These are phyloP conservation scores for Mortierella hygrophila DNA, from an alignment of 192 early-diverging fungal genomes.

Conservation along the genomic window DNA sequence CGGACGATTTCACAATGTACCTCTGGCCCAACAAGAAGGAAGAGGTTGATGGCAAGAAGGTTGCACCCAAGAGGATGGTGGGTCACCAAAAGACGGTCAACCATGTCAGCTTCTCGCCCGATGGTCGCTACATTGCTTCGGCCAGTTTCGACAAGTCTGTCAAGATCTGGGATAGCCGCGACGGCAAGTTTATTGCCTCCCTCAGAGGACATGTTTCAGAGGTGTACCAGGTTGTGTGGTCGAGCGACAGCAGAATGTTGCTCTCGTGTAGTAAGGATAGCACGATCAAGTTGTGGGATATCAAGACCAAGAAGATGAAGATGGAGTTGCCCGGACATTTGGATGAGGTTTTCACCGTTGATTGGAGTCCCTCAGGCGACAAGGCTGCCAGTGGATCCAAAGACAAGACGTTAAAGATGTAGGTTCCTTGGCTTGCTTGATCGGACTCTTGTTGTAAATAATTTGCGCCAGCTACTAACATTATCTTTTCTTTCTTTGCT, in stretches of 20 bases:
- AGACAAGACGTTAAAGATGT: constrained; percentile 93
- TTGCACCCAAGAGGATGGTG: constrained; percentile 80
- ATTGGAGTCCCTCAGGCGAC: constrained; percentile 95
- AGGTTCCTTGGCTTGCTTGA: constrained; percentile 6
- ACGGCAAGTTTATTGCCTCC: constrained; percentile 92
- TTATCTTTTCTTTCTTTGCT: neutral
- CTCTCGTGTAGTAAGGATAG: constrained; percentile 92
- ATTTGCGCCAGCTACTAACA: neutral
- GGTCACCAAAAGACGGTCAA: constrained; percentile 98
- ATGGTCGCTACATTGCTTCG: constrained; percentile 89
- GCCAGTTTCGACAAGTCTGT: constrained; percentile 98
- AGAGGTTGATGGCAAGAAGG: constrained; percentile 82
- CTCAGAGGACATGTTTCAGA: constrained; percentile 96
- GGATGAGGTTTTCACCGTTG: constrained; percentile 94
- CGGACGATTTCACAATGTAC: constrained; percentile 98
- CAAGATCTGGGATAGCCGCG: constrained; percentile 95
- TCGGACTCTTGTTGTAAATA: neutral
- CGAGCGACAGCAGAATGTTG: constrained; percentile 92
- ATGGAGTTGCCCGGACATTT: constrained; percentile 96
- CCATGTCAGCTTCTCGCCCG: constrained; percentile 94
- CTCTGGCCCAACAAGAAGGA: constrained; percentile 77
- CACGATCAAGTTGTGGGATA: constrained; percentile 94
- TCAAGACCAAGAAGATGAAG: constrained; percentile 92
- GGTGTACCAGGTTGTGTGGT: constrained; percentile 97
- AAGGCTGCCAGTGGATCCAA: constrained; percentile 94